Base-by-base conservation (phyloP, 257 asterid genomes). In the Salvia hispanica region DNA sequence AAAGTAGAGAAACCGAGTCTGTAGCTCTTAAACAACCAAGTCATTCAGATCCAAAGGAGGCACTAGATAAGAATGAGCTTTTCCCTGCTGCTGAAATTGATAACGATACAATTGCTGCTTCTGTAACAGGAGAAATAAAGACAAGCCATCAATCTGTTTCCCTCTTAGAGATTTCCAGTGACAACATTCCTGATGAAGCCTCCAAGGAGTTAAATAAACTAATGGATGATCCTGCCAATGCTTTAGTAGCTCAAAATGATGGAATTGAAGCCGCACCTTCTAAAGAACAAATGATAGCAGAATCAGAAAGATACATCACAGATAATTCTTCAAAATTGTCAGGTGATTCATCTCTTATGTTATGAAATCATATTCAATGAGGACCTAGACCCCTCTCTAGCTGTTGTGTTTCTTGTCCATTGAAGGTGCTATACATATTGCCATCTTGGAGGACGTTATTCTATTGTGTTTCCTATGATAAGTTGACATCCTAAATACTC, bases 261-360 rank as follows among this genome's bases (percentile, higher is more conserved):
- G 76, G 67, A 28, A 70, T 68, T 67, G 87, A 76, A 73, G 84
- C 48, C 40, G 77, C 68, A 6, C 78, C 71, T 45, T 54, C 71
- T 67, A 73, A 72, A 57, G 78, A 71, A 70, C 76, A 54, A 46
- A 48, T 50, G 73, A 85, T 76, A 58, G 50, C 76, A 69, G 80
- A 77, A 18, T 58, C 56, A 21, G 80, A 72, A 44, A 64, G 66
- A 25, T 59, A 60, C 31, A 8, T 9, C 36, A 77, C 69, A 69
- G 56, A 64, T 39, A 72, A 66, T 45, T 54, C 66, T 70, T 77
- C 76, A 43, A 53, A 40, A 42, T 60, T 72, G 55, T 71, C 83
- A 75, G 80, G 85, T 81, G 73, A 62, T 55, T 34, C 42, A 40
- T 48, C 64, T 33, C 52, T 67, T 67, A 48, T 37, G 48, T 70